Base-by-base conservation (phyloP, 2,329 filamentous ascomycete species). In the Lizonia empirigonia region DNA sequence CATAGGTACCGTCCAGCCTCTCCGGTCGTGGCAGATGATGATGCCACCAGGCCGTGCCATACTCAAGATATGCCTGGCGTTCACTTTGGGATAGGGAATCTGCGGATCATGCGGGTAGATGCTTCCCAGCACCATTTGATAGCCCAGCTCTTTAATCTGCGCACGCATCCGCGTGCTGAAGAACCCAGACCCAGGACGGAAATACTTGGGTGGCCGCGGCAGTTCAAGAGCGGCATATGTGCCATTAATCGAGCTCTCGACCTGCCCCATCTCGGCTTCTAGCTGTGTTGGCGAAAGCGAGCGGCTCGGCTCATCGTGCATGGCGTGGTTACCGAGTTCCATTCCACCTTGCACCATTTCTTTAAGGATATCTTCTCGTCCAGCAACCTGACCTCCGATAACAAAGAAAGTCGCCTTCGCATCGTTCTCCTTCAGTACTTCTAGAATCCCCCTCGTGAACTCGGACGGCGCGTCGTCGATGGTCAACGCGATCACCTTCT, bases 51-150 rank as follows among this genome's bases (percentile, higher is more conserved):
- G 86, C 37, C 83, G 78, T 27, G 88, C 78, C 87, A 91, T 91
- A 74, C 89, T 91, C 61, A 96, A 72, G 4, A 96, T 83, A 76
- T 96, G 91, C 59, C 78, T 79, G 7, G 89, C 87, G 73, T 96
- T 96, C 44, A 91, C 60, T 57, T 78, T 76, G 60, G 84, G 81
- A 64, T 82, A 86, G 8, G 78, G 78, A 50, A 96, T 87, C 78
- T 95, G 91, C n/a, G 91, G 86, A 75, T 96, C 91, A 75, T 96
- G 91, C 5, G 91, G 91, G 74, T 95, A 96, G 32, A 96, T 86
- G 71, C 85, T 86, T 2, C 91, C 91, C 30, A 96, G 76, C n/a
- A 91, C 87, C 42, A 94, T 78, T 40, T 80, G 78, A 72, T 90
- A 92, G 4, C 85, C 86, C 54, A 91, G 68, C 42, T 74, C 77